Base-by-base conservation (phyloP, 768 basidiomycete species). In the Auriscalpium vulgare region DNA sequence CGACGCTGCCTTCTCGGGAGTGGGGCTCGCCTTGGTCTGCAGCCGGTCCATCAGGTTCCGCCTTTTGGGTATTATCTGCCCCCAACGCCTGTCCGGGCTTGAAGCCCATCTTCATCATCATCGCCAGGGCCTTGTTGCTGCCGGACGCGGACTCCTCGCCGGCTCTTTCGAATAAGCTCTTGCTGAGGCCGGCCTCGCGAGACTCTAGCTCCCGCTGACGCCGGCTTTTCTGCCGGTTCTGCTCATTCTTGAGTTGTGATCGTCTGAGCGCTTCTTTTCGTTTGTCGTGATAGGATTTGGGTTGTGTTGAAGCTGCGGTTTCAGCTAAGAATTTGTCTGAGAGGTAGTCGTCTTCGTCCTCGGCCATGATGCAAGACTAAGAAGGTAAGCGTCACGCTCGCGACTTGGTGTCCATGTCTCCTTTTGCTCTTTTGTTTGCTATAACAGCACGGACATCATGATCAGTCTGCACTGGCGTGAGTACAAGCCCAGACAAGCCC, bases 51-150 rank as follows among this genome's bases (percentile, higher is more conserved):
- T 21, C 21, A 21, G 21, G 21, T 46, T 16, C 8, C 8, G 13
- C 45, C 45, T 44, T 40, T 5, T 53, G 56, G 13, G 62, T 63
- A 21, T 65, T 61, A 19, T 72, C 71, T 9, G 67, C 52, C 16
- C 91, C 90, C 34, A 93, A 76, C 13, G 88, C 76, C 67, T 91
- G 83, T 14, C 91, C 91, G 2, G 88, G 83, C 71, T 86, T 87
- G 74, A 90, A 94, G 1, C 91, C 91, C 91, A 93, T 93, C 72
- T 88, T 92, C 79, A 88, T 83, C 91, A 94, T 94, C 75, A 94
- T 92, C 14, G 81, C 78, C 53, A 93, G 73, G 8, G 91, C 91
- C 67, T 91, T 93, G 73, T 81, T 91, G 19, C 75, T 65, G 7
- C 80, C 83, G 47, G 67, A 62, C 17, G 71, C 74, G 57, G 77